phyloP scores from a whole-genome alignment of 306 rosid genomes.

The Gastrolobium villosum region DNA sequence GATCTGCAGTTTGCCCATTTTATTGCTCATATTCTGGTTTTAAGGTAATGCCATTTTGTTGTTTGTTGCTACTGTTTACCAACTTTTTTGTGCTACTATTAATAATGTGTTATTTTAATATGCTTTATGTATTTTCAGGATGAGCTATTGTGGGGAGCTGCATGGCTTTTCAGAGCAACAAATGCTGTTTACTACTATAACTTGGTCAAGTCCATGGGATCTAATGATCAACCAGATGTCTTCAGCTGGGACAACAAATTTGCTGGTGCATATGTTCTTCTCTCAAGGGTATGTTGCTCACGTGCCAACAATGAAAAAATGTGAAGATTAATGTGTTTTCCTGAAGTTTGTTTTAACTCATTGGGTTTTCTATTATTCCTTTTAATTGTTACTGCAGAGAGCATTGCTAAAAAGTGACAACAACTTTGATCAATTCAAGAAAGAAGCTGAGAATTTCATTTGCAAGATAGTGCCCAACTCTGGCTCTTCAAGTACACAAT shows the following conservation, averaged over 20 bases:
- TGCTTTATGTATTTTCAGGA: slow-evolving; percentile 57
- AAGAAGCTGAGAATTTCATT: slow-evolving; percentile 86
- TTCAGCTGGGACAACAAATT: slow-evolving; percentile 98
- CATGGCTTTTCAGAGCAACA: slow-evolving; percentile 93
- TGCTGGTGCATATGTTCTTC: slow-evolving; percentile 91
- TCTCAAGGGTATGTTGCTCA: slow-evolving; percentile 70
- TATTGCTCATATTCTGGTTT: slow-evolving; percentile 96
- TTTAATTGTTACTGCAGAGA: slow-evolving; percentile 52
- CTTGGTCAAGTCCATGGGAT: slow-evolving; percentile 72
- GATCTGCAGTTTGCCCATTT: slow-evolving; percentile 90
- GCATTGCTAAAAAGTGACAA: slow-evolving; percentile 68
- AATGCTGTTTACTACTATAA: slow-evolving; percentile 67
- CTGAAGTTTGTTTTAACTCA: background rate
- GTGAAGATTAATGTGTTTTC: background rate
- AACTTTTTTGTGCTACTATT: background rate
- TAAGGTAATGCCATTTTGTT: slow-evolving; percentile 58
- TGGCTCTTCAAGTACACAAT: slow-evolving; percentile 83
- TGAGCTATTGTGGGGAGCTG: slow-evolving; percentile 93
- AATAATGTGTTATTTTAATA: slow-evolving; percentile 17
- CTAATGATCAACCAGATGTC: slow-evolving; percentile 76
- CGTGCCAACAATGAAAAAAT: slow-evolving; percentile 28
- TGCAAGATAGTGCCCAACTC: slow-evolving; percentile 90
- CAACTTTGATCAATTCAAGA: slow-evolving; percentile 70
- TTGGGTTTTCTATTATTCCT: background rate
- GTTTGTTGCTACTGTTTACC: background rate